These are phyloP conservation scores for Erigeron canadensis DNA, from an alignment of 129 eudicot species.

Conservation along the genomic window DNA sequence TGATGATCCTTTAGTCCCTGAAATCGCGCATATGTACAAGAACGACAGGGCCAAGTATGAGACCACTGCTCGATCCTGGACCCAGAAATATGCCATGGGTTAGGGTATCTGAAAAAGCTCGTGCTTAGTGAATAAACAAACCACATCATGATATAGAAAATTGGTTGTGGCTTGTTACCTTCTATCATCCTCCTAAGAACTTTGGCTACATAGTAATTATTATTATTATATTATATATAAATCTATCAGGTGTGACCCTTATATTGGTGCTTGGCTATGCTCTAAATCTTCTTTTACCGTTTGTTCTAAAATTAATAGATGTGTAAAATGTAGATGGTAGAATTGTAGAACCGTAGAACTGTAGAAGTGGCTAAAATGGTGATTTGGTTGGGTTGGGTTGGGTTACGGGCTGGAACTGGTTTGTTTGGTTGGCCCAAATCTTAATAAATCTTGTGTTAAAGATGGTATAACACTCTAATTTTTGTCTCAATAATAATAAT, in stretches of 20 bases:
- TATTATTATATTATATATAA: neutral
- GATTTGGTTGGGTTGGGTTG: too few species aligned
- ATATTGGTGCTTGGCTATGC: neutral
- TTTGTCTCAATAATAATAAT: too few species aligned
- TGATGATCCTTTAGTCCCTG: conserved; percentile 89
- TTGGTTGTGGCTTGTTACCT: conserved; percentile 24
- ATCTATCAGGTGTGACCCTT: neutral
- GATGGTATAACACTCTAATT: too few species aligned
- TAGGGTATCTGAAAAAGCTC: conserved; percentile 19
- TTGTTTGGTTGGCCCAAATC: too few species aligned
- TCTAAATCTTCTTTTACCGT: too few species aligned
- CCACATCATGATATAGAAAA: conserved; percentile 10
- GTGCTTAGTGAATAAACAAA: conserved; percentile 14
- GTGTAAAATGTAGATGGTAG: too few species aligned
- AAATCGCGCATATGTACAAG: conserved; percentile 90
- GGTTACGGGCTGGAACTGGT: too few species aligned
- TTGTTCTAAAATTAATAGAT: too few species aligned
- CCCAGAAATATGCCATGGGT: conserved; percentile 91
- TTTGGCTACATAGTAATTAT: neutral
- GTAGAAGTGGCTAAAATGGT: too few species aligned
- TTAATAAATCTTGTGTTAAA: too few species aligned
- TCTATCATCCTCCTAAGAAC: neutral
- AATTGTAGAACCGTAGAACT: too few species aligned
- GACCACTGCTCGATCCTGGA: conserved; percentile 81
- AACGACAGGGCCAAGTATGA: conserved; percentile 71